Evolutionary conservation across 1,284 basidiomycete genomes (phyloP).

Genomic region (Melampsora americana): DNA sequence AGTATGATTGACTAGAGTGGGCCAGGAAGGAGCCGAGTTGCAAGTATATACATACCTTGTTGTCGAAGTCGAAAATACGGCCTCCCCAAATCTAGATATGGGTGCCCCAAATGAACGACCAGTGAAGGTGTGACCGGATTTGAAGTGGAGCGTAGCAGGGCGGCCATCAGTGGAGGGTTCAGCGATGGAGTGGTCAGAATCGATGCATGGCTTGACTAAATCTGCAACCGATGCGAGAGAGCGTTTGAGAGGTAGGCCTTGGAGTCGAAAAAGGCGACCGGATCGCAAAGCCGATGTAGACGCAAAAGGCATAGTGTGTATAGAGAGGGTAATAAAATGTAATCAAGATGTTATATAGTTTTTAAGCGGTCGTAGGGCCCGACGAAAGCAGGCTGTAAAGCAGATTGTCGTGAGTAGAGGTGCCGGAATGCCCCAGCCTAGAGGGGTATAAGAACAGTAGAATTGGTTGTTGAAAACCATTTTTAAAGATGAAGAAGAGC

Average conservation of each 20-base stretch:
- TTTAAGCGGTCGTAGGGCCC: conserved; percentile 7
- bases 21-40: background rate
- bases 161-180: conserved; percentile 45
- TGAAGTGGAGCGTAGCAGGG: conserved; percentile 88
- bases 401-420: conserved; percentile 41
- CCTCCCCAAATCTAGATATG: conserved; percentile 87
- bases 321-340: background rate
- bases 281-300: conserved; percentile 1
- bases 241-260: background rate
- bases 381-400: conserved; percentile 37
- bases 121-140: conserved; percentile 84
- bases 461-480: background rate
- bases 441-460: background rate
- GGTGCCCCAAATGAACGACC: conserved; percentile 87
- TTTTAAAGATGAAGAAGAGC: background rate
- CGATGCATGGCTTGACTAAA: conserved; percentile 23
- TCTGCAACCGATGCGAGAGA: conserved; percentile 31
- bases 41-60: conserved; percentile 72
- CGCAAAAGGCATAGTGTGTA: conserved; percentile 4
- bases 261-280: conserved; percentile 1
- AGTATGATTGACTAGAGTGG: conserved; percentile 1
- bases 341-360: background rate
- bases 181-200: conserved; percentile 31
- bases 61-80: conserved; percentile 97
- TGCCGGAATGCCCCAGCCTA: conserved; percentile 31